A percentile compares a stretch with the other conserved stretches of the same genome.
phyloP scores from a whole-genome alignment of 257 asterid genomes.

The Solanum ossicruentum region DNA sequence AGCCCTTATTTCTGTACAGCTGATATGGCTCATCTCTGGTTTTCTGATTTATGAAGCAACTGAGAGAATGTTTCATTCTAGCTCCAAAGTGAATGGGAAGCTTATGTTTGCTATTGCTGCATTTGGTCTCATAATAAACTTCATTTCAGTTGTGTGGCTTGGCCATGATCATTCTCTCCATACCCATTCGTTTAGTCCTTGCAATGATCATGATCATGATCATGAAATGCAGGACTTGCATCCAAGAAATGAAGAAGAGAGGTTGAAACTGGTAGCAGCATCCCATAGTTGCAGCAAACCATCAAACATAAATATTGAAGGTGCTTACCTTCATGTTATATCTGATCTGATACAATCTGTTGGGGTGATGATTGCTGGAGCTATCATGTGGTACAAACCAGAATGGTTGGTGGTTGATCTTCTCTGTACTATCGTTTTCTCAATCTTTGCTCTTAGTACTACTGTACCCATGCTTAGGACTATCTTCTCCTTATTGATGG shows the following conservation, averaged over 20 bases:
- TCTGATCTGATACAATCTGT: conserved; percentile 58
- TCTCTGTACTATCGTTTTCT: conserved; percentile 48
- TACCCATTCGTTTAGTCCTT: conserved; percentile 18
- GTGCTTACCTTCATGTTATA: conserved; percentile 67
- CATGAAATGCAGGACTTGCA: conserved; percentile 8
- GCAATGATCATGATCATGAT: not conserved
- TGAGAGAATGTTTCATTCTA: conserved; percentile 31
- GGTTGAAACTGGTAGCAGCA: conserved; percentile 15
- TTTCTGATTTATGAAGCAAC: conserved; percentile 52
- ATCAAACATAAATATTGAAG: conserved; percentile 56
- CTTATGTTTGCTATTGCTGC: conserved; percentile 70
- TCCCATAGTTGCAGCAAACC: conserved; percentile 7
- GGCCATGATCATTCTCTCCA: conserved; percentile 64
- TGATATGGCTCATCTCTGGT: conserved; percentile 62
- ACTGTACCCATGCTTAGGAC: conserved; percentile 52
- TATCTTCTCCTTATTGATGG: conserved; percentile 45
- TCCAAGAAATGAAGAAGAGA: conserved; percentile 16
- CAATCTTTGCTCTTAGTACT: conserved; percentile 33
- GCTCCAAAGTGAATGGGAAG: conserved; percentile 33
- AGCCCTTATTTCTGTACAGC: conserved; percentile 61
- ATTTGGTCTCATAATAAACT: conserved; percentile 58
- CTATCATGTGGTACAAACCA: conserved; percentile 62
- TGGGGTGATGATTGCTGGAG: conserved; percentile 82
- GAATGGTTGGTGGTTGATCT: conserved; percentile 62
- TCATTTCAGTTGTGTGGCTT: conserved; percentile 45